Evolutionary conservation across 352 stramenopile genomes (phyloP).

Genomic region (Pythium sp.): DNA sequence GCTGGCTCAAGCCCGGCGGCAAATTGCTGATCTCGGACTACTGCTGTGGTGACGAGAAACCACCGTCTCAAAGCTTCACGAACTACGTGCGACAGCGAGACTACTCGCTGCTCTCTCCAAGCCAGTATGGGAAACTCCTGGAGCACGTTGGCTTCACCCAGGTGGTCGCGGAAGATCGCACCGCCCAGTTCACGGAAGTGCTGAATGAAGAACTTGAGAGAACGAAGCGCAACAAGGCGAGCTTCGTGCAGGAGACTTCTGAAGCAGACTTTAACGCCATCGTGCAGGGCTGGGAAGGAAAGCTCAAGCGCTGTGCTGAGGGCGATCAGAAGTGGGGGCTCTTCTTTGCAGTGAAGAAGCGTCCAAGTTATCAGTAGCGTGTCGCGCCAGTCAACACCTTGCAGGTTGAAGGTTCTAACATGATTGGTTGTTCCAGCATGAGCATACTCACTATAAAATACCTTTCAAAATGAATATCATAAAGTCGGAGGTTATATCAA

Average conservation of each 20-base stretch:
- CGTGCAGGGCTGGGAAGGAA: constrained; percentile 56
- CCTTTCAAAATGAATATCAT: too few relatives aligned
- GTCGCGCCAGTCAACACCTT: too few relatives aligned
- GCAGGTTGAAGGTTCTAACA: too few relatives aligned
- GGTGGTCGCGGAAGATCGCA: constrained; percentile 1
- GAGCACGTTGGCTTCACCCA: not conserved
- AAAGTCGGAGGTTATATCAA: too few relatives aligned
- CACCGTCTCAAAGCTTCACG: not conserved
- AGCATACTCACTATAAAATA: too few relatives aligned
- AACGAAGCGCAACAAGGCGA: not conserved
- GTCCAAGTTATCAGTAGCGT: too few relatives aligned
- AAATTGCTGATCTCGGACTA: constrained; percentile 58
- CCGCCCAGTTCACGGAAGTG: not conserved
- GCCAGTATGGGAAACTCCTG: not conserved
- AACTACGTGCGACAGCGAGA: not conserved
- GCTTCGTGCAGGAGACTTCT: constrained; percentile 33
- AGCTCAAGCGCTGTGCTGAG: constrained; percentile 54
- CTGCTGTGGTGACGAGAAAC: constrained; percentile 28
- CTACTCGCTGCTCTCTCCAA: constrained; percentile 1
- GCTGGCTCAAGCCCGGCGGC: constrained; percentile 65
- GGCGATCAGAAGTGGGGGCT: constrained; percentile 60
- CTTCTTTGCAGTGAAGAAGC: constrained; percentile 1
- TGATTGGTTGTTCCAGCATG: too few relatives aligned
- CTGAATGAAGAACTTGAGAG: not conserved
- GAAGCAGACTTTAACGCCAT: constrained; percentile 56